These are phyloP conservation scores for Alternaria solani DNA, from an alignment of 2,329 filamentous ascomycete species.

Conservation along the genomic window DNA sequence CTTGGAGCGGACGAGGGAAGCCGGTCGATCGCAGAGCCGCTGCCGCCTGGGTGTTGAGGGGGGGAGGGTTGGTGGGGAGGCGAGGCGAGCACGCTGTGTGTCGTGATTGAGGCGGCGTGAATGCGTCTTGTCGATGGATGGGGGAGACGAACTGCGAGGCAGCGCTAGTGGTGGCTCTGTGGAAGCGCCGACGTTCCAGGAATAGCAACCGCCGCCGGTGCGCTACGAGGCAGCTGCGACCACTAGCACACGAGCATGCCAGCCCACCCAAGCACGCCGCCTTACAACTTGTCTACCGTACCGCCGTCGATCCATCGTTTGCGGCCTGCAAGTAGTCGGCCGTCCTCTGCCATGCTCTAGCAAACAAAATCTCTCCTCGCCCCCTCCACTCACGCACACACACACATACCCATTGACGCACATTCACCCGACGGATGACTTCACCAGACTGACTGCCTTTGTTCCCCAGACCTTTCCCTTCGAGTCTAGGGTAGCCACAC, in stretches of 20 bases:
- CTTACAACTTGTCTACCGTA: slow-evolving; percentile 10
- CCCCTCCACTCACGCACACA: neutral
- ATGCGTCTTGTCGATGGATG: slow-evolving; percentile 37
- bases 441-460: slow-evolving; percentile 13
- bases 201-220: slow-evolving; percentile 22
- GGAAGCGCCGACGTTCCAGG: slow-evolving; percentile 22
- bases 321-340: neutral
- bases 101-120: slow-evolving; percentile 27
- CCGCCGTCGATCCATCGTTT: neutral
- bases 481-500: slow-evolving; percentile 4
- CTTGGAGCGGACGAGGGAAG: slow-evolving; percentile 32
- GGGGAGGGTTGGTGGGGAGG: slow-evolving; percentile 25
- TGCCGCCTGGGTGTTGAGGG: slow-evolving; percentile 27
- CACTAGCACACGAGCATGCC: slow-evolving; percentile 23
- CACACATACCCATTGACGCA: too few species aligned
- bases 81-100: slow-evolving; percentile 19
- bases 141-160: slow-evolving; percentile 27
- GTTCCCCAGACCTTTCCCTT: slow-evolving; percentile 17
- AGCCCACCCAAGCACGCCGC: slow-evolving; percentile 4
- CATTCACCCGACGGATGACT: neutral
- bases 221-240: slow-evolving; percentile 24
- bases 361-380: neutral
- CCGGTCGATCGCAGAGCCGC: slow-evolving; percentile 37
- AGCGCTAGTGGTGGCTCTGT: slow-evolving; percentile 17
- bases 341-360: neutral